Evolutionary conservation across 768 basidiomycete genomes (phyloP).

Genomic region (Rhizopogon sp.): DNA sequence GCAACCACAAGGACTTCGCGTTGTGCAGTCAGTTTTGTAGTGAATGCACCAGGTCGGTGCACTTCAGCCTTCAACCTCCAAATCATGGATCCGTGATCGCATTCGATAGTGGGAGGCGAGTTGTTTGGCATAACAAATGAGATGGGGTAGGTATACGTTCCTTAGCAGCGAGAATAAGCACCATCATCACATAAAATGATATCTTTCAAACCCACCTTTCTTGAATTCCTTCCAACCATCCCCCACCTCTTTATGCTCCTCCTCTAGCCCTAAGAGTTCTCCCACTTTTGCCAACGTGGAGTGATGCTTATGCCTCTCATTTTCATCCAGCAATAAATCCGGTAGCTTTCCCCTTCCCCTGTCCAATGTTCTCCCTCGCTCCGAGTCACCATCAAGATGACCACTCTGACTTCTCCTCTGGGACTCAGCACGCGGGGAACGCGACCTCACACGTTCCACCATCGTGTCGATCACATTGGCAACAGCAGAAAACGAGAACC

Average conservation of each 20-base stretch:
- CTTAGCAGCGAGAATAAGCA: constrained; percentile 32
- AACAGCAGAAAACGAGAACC: constrained; percentile 48
- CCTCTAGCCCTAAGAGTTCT: not conserved
- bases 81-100: constrained; percentile 68
- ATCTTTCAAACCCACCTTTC: constrained; percentile 50
- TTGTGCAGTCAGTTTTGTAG: constrained; percentile 62
- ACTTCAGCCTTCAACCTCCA: constrained; percentile 83
- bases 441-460: constrained; percentile 38
- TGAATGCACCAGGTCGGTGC: constrained; percentile 85
- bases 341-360: constrained; percentile 12
- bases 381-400: not conserved
- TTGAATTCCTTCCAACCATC: constrained; percentile 86
- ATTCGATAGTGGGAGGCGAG: constrained; percentile 74
- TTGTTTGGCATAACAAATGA: constrained; percentile 81
- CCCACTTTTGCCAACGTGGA: not conserved
- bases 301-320: constrained; percentile 18
- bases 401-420: constrained; percentile 11
- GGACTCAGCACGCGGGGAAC: constrained; percentile 27
- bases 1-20: constrained; percentile 75
- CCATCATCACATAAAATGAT: not conserved
- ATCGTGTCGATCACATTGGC: constrained; percentile 42
- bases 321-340: constrained; percentile 2
- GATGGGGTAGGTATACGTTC: constrained; percentile 93
- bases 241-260: constrained; percentile 32
- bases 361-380: constrained; percentile 29